A percentile compares a stretch with the other conserved stretches of the same genome.
These are phyloP conservation scores for Magnolia changhungtana DNA, from an alignment of 164 flowering plant species.

Conservation along the genomic window DNA sequence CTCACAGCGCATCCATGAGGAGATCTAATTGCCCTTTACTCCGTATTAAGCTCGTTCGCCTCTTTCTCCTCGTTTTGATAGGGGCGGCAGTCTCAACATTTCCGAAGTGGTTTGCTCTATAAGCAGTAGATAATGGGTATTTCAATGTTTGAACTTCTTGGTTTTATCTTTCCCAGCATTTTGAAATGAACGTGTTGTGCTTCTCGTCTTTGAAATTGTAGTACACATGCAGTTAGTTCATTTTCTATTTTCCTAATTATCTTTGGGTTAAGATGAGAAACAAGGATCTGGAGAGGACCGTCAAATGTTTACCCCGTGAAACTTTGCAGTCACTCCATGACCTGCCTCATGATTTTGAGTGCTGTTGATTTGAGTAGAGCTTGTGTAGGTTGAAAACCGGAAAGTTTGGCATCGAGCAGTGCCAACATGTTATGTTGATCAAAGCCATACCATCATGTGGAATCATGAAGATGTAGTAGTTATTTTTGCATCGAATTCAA, in stretches of 20 bases:
- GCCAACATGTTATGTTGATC: neutral
- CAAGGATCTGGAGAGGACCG: too few species aligned
- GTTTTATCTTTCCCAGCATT: neutral
- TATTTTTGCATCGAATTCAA: too few species aligned
- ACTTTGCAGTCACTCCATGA: too few species aligned
- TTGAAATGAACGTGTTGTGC: neutral
- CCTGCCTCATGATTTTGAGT: too few species aligned
- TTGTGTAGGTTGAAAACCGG: too few species aligned
- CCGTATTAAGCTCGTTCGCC: neutral
- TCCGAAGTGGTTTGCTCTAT: neutral
- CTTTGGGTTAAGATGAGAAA: too few species aligned
- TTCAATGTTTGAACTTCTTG: neutral
- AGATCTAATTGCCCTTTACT: neutral
- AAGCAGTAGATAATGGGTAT: neutral
- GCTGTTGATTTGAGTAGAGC: too few species aligned
- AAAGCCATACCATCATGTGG: neutral
- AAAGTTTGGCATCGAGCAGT: too few species aligned
- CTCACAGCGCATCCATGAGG: slow-evolving; percentile 39
- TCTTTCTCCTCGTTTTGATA: neutral
- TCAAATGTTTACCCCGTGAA: too few species aligned
- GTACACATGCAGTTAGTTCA: too few species aligned
- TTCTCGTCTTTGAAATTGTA: neutral
- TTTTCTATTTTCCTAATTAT: too few species aligned
- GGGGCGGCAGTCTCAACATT: neutral
- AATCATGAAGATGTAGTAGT: too few species aligned